phyloP scores from a whole-genome alignment of 2,329 filamentous ascomycete species.

The Corynespora cassiicola region DNA sequence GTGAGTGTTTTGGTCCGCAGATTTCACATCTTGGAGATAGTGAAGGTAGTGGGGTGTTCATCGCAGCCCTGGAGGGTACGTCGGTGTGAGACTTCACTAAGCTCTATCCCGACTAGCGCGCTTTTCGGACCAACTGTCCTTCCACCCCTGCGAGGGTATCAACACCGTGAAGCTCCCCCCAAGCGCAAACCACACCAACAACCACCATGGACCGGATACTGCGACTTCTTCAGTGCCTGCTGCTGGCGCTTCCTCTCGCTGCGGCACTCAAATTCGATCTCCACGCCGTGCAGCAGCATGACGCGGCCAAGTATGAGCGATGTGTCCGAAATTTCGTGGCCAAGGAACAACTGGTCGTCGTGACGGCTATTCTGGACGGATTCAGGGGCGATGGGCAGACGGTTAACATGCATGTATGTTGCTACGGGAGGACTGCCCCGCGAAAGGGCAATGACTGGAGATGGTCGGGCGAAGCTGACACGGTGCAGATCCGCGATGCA shows the following conservation, averaged over 20 bases:
- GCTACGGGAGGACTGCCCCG: no score
- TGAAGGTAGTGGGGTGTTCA: no score
- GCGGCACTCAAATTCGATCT: slow-evolving; percentile 93
- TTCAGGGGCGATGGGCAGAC: slow-evolving; percentile 87
- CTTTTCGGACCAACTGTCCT: slow-evolving; percentile 42
- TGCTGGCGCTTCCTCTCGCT: slow-evolving; percentile 49
- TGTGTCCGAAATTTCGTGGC: slow-evolving; percentile 97
- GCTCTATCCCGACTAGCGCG: slow-evolving; percentile 14
- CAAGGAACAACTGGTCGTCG: slow-evolving; percentile 91
- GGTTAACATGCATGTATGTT: slow-evolving; percentile 89
- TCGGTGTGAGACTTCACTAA: no score
- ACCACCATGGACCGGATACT: slow-evolving; percentile 44
- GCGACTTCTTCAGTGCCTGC: slow-evolving; percentile 45
- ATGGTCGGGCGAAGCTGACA: no score
- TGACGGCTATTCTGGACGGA: slow-evolving; percentile 89
- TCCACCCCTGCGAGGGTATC: slow-evolving; percentile 23
- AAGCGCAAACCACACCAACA: slow-evolving; percentile 18
- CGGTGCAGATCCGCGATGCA: slow-evolving; percentile 87
- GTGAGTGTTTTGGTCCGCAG: no score
- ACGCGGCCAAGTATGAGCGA: slow-evolving; percentile 72
- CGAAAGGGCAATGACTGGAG: slow-evolving; percentile 10
- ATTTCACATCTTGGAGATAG: no score
- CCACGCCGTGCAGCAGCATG: slow-evolving; percentile 69
- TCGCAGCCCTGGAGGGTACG: no score
- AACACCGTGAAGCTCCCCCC: slow-evolving; percentile 12